Evolutionary conservation across 2,329 filamentous ascomycete species (phyloP), one percentile per base, ranked within the genome.

Genomic region (Thermoascus crustaceus): DNA sequence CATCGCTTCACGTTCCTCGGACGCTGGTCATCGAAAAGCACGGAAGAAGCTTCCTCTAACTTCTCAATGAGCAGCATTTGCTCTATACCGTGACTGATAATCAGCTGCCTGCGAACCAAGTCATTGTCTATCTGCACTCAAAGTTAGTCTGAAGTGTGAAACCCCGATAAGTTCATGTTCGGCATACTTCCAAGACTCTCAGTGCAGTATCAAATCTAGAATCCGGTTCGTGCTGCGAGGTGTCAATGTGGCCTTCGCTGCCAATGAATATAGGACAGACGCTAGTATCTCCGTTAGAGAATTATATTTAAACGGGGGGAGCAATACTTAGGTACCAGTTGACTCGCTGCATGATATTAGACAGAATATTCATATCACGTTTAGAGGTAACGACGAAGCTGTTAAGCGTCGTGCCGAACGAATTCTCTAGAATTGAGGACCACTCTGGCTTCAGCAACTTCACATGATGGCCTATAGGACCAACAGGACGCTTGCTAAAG

Each of bases 351-450:
- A 94, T 82, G 45, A 93, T 60, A 2, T 57, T 57, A 10, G 69
- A 72, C 3, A 98, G 67, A 5, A 76, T 69, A n/a, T 71, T 69
- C 54, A 85, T 79, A 54, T 98, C 91, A 8, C 68, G 61, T 50
- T 84, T 85, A 57, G 69, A 85, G 4, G 76, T 80, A 26, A 95
- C 88, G 33, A 94, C 75, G 52, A 96, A 98, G 1, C 75, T 78
- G 42, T 78, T 82, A 20, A 96, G 65, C 0, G 66, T 69, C 3
- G 59, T 61, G n/a, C 85, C 85, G 30, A 94, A 72, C 1, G 75
- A 75, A 43, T 74, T 82, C 55, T 98, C 91, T 9, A 98, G 60
- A 27, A 94, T 78, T 1, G 76, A 73, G 1, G 81, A 82, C 91
- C 91, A 98, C 48, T 85, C 72, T 1, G 85, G 82, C 46, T 89